Evolutionary conservation across 2,329 filamentous ascomycete species (phyloP), one percentile per base, ranked within the genome.

Genomic region (Zymoseptoria crescenta): DNA sequence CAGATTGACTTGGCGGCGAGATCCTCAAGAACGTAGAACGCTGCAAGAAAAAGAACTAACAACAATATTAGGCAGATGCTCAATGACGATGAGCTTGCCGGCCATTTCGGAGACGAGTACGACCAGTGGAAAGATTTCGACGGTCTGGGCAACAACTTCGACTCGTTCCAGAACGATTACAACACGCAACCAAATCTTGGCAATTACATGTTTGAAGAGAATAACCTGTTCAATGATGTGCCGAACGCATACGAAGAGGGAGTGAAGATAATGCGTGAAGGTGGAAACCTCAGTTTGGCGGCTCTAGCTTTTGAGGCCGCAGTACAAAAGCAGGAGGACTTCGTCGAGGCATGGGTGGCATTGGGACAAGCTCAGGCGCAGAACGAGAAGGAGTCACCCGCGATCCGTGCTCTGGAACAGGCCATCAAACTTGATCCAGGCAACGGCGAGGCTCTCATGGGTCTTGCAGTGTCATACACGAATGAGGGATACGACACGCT

Each of bases 401-500:
- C 94, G 2, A 96, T 99, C 65, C 87, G 94, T 35, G 94, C 94
- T 2, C 80, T 97, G 61, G 93, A 97, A 74, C 89, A 94, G 72
- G 91, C 93, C 0, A 77, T 96, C 64, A 93, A 92, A 74, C 80
- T 94, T 28, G 92, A 97, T 68, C 87, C 91, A 0, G 87, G 85
- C 69, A 96, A 96, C 71, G 82, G 95, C 20, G 84, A 89, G 60
- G 93, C 92, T 0, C 81, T 99, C 52, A 97, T 99, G 93, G 92
- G 91, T 1, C 79, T 99, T 56, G 91, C 93, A 13, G 93, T 99
- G 20, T 96, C 90, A 4, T 99, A 99, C 75, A 99, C 94, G 53
- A 99, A 99, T 76, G 94, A 99, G 77, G 94, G 93, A 63, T 99
- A 97, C 76, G 94, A 99, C 75, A 93, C 89, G 71, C 96, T 92